Base-by-base conservation (phyloP, 805 yeast genomes). In the Wickerhamiella azyma region DNA sequence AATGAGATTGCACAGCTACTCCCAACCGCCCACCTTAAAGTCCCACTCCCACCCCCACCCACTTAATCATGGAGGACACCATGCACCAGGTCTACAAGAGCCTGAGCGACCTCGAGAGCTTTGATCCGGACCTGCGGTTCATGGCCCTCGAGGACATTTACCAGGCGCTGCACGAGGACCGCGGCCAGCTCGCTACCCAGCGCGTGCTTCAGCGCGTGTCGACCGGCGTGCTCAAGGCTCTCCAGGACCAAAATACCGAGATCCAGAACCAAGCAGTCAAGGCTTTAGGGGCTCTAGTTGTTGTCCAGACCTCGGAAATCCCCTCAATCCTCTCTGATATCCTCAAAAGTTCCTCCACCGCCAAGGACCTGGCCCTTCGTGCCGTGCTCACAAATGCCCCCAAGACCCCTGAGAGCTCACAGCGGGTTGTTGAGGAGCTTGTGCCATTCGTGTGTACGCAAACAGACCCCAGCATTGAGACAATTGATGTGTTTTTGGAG, bases 91-190 rank as follows among this genome's bases (percentile, higher is more conserved):
- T 40, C 18, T 19, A 13, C 21, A 24, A 45, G n/a, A 33, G 43
- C 18, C 41, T 45, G 17, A 26, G 26, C 26, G 37, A 53, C 55
- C 46, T 67, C 55, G 30, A 49, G 16, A 54, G 59, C 21, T 50
- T 59, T 36, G 94, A 85, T 55, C 81, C 92, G 3, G 94, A 85
- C 58, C 65, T 81, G 53, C 67, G 94, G 59, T 85, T 77, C 64
- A 85, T 85, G 94, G 94, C 88, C 2, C 65, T 85, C 46, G 81
- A 74, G 53, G 94, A 85, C 56, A 68, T 83, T 54, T 75, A 72
- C 53, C 72, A 72, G 3, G 48, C 52, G 3, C 54, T 62, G 24
- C 26, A 58, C 3, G 51, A 54, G 42, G 55, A 76, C 76, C 52
- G 66, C 24, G 21, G 11, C 11, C 41, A 35, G 44, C 37, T 39